phyloP scores from a whole-genome alignment of 345 rosid genomes.

The thale cress (Arabidopsis thaliana) region TAIR10.1 NC_003076.8:6105501-6106000 shows the following conservation, averaged over 20 bases:
- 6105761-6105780: slow-evolving; percentile 6
- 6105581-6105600: slow-evolving; percentile 9
- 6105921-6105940: slow-evolving; percentile 92
- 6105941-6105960: slow-evolving; percentile 96
- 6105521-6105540: slow-evolving; percentile 23
- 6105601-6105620: slow-evolving; percentile 12
- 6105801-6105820: slow-evolving; percentile 2
- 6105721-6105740: slow-evolving; percentile 94
- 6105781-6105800: background rate
- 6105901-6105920: slow-evolving; percentile 88
- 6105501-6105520: slow-evolving; percentile 6
- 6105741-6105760: slow-evolving; percentile 38
- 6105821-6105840: slow-evolving; percentile 1
- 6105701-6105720: slow-evolving; percentile 97
- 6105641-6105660: slow-evolving; percentile 70
- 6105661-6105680: slow-evolving; percentile 91
- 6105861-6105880: slow-evolving; percentile 5
- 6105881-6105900: slow-evolving; percentile 4
- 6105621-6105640: background rate
- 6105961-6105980: slow-evolving; percentile 99
- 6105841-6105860: slow-evolving; percentile 18
- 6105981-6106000: slow-evolving; percentile 65
- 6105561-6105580: slow-evolving; percentile 33
- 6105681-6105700: slow-evolving; percentile 92
- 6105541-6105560: slow-evolving; percentile 12